Evolutionary conservation across 2,329 filamentous ascomycete genomes (phyloP).

Genomic region (Fonsecaea multimorphosa): DNA sequence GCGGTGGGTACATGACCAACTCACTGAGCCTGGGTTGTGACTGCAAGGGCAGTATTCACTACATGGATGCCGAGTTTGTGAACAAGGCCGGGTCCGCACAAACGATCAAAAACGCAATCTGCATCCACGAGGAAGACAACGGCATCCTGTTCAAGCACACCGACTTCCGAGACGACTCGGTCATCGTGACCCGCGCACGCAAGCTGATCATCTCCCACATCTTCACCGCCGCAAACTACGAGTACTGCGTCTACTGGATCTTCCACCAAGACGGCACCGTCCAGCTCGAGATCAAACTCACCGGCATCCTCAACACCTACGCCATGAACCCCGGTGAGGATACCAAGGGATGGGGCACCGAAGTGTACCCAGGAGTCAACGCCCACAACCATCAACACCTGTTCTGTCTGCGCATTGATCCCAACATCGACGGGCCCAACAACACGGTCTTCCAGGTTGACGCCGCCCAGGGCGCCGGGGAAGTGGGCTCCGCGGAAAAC

Average conservation of each 20-base stretch:
- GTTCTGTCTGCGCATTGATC: slow-evolving; percentile 86
- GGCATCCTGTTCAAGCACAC: slow-evolving; percentile 94
- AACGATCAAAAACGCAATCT: slow-evolving; percentile 91
- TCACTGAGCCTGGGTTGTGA: slow-evolving; percentile 55
- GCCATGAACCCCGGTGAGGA: slow-evolving; percentile 80
- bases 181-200: slow-evolving; percentile 82
- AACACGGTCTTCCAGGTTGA: slow-evolving; percentile 89
- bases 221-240: slow-evolving; percentile 95
- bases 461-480: slow-evolving; percentile 70
- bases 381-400: slow-evolving; percentile 96
- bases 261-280: slow-evolving; percentile 92
- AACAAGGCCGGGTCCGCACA: slow-evolving; percentile 70
- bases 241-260: slow-evolving; percentile 87
- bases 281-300: slow-evolving; percentile 89
- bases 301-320: slow-evolving; percentile 92
- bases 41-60: slow-evolving; percentile 90
- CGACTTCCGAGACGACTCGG: slow-evolving; percentile 88
- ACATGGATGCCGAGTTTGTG: slow-evolving; percentile 80
- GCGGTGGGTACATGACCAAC: slow-evolving; percentile 57
- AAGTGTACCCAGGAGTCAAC: slow-evolving; percentile 89
- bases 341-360: slow-evolving; percentile 84
- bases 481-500: slow-evolving; percentile 81
- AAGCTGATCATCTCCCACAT: slow-evolving; percentile 89
- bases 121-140: slow-evolving; percentile 91
- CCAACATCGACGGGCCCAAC: slow-evolving; percentile 81